These are phyloP conservation scores for Phytophthora niederhauseri DNA, from an alignment of 352 stramenopile species.

Conservation along the genomic window DNA sequence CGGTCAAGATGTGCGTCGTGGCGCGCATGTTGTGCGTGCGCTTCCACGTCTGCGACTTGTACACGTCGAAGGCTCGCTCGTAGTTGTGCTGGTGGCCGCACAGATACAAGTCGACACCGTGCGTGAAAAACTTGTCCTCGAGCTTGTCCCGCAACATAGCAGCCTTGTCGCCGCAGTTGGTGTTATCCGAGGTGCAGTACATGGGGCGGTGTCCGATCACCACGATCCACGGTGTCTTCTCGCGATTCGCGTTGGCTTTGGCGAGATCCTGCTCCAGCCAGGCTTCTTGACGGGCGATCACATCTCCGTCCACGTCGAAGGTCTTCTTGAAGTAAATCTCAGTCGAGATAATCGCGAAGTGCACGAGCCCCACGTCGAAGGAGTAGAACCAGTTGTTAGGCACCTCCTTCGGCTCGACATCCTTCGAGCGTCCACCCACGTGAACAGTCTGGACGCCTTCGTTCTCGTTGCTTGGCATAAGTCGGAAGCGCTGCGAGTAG, in stretches of 20 bases:
- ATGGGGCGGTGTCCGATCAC: conserved; percentile 88
- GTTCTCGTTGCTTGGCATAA: conserved; percentile 85
- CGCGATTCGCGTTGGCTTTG: conserved; percentile 68
- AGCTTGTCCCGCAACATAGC: conserved; percentile 64
- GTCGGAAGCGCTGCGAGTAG: conserved; percentile 86
- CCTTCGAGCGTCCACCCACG: conserved; percentile 37
- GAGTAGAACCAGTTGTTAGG: conserved; percentile 93
- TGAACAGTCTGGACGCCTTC: conserved; percentile 59
- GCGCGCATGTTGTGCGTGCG: conserved; percentile 83
- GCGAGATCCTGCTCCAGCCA: conserved; percentile 72
- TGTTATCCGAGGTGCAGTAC: conserved; percentile 87
- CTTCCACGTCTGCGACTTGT: conserved; percentile 60
- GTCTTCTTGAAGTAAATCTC: conserved; percentile 91
- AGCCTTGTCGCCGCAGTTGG: conserved; percentile 72
- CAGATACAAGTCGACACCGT: conserved; percentile 89
- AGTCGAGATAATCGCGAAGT: conserved; percentile 88
- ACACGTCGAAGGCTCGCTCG: conserved; percentile 87
- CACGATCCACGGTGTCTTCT: conserved; percentile 77
- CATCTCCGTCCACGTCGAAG: conserved; percentile 47
- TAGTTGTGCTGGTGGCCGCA: conserved; percentile 93
- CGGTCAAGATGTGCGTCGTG: conserved; percentile 90
- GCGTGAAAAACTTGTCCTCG: conserved; percentile 79
- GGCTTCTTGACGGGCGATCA: conserved; percentile 64
- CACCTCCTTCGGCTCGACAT: conserved; percentile 40
- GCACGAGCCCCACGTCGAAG: conserved; percentile 84